Percentiles rank a stretch among this genome's conserved stretches.
Evolutionary conservation across 2,329 filamentous ascomycete genomes (phyloP).

Genomic region (Aspergillus aculeatus): DNA sequence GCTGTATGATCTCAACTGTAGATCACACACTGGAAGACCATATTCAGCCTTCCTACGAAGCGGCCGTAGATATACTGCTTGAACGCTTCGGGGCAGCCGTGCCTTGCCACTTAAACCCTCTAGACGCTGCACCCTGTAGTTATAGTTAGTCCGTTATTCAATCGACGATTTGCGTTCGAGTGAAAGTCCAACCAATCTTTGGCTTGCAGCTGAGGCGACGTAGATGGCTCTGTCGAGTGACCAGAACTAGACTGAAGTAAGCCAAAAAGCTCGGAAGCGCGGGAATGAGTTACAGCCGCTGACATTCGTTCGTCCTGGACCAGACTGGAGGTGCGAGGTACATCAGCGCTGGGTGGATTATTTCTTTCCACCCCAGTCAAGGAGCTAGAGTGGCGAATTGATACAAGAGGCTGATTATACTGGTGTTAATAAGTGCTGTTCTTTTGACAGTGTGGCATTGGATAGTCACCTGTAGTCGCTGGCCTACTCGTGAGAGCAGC

Average conservation of each 20-base stretch:
- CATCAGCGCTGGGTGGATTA: not conserved
- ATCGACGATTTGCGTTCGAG: not conserved
- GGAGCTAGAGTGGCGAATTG: not conserved
- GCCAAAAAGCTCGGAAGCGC: not conserved
- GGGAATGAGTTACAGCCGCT: not conserved
- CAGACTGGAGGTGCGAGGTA: not conserved
- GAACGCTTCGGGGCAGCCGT: slow-evolving; percentile 74
- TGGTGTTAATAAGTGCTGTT: not conserved
- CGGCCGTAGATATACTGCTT: slow-evolving; percentile 82
- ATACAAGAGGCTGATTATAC: not conserved
- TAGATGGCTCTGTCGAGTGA: not conserved
- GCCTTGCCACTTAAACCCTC: slow-evolving; percentile 35
- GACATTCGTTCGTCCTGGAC: not conserved
- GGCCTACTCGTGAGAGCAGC: not conserved
- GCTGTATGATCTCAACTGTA: slow-evolving; percentile 89
- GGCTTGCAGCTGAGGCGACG: not conserved
- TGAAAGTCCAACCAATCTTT: slow-evolving; percentile 10
- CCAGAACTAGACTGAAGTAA: not conserved
- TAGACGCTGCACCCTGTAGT: slow-evolving; percentile 38
- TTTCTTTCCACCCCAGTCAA: not conserved
- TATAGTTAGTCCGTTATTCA: slow-evolving; percentile 1
- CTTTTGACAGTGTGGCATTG: not conserved
- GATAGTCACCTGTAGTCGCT: not conserved
- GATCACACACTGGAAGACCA: slow-evolving; percentile 80
- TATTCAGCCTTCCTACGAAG: slow-evolving; percentile 71